Evolutionary conservation across 306 rosid species (phyloP).

Genomic region (Cucumis melo): DNA sequence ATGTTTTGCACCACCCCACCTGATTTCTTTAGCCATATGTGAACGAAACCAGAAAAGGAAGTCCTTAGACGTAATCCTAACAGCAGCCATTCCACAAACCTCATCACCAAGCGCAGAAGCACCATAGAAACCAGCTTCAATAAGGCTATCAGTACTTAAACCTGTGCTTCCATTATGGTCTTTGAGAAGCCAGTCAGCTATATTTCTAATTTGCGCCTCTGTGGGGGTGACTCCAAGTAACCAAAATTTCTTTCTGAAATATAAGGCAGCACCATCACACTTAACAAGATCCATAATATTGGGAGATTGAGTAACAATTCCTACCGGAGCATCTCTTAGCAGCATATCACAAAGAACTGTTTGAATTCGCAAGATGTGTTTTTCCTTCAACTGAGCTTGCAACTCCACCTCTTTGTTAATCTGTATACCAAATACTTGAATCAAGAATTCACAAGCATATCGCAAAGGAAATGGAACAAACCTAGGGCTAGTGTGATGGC

Average conservation of each 20-base stretch:
- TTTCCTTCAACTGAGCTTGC: constrained; percentile 29
- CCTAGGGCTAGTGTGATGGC: constrained; percentile 35
- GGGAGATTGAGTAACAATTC: constrained; percentile 25
- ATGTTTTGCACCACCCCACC: constrained; percentile 32
- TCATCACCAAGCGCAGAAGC: constrained; percentile 28
- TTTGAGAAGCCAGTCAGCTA: constrained; percentile 28
- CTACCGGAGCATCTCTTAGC: constrained; percentile 27
- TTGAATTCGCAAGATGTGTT: constrained; percentile 22
- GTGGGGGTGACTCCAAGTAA: constrained; percentile 26
- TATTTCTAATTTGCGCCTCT: constrained; percentile 19
- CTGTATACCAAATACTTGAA: constrained; percentile 33
- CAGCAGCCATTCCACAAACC: constrained; percentile 32
- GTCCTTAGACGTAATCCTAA: constrained; percentile 22
- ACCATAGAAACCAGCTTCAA: constrained; percentile 33
- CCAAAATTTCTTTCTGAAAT: constrained; percentile 23
- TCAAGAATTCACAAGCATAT: constrained; percentile 38
- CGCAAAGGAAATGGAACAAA: constrained; percentile 34
- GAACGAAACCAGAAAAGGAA: constrained; percentile 39
- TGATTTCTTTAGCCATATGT: constrained; percentile 29
- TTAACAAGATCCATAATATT: constrained; percentile 30
- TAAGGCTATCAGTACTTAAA: constrained; percentile 30
- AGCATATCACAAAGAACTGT: constrained; percentile 40
- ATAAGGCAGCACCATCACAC: constrained; percentile 33
- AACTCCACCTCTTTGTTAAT: constrained; percentile 28
- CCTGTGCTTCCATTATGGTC: constrained; percentile 30